phyloP scores from a whole-genome alignment of 495 filamentous ascomycete genomes.

The Rusavskia elegans region DNA sequence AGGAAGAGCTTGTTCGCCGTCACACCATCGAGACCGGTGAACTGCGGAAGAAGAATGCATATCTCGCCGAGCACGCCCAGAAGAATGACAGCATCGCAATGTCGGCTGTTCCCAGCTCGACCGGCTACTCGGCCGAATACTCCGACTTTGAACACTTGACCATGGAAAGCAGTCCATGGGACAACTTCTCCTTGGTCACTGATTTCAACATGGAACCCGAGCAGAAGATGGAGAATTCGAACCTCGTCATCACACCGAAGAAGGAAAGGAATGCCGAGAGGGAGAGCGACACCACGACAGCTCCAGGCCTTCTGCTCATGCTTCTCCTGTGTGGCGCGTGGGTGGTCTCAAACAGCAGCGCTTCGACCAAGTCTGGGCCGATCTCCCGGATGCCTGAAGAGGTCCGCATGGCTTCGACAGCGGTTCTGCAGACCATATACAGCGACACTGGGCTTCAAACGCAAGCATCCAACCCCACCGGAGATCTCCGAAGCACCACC shows the following conservation, averaged over 20 bases:
- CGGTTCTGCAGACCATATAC: slow-evolving; percentile 75
- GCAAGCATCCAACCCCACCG: slow-evolving; percentile 11
- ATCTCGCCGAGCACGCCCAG: slow-evolving; percentile 73
- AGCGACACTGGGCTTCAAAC: slow-evolving; percentile 52
- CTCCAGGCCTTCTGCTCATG: slow-evolving; percentile 53
- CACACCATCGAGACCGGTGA: slow-evolving; percentile 92
- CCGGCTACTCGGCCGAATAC: slow-evolving; percentile 51
- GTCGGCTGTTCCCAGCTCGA: slow-evolving; percentile 35
- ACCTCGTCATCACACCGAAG: slow-evolving; percentile 34
- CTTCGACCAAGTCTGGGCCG: slow-evolving; percentile 32
- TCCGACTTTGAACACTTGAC: slow-evolving; percentile 66
- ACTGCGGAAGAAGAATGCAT: slow-evolving; percentile 87
- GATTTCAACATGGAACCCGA: slow-evolving; percentile 34
- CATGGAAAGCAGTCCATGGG: slow-evolving; percentile 64
- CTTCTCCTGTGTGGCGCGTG: slow-evolving; percentile 94
- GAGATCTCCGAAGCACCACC: background rate
- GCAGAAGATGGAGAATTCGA: slow-evolving; percentile 18
- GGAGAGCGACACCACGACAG: slow-evolving; percentile 44
- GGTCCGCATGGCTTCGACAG: slow-evolving; percentile 79
- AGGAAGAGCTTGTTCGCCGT: slow-evolving; percentile 74
- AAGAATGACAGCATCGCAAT: slow-evolving; percentile 54
- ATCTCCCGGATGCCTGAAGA: slow-evolving; percentile 86
- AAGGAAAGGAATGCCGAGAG: slow-evolving; percentile 35
- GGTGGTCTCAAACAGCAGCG: slow-evolving; percentile 71
- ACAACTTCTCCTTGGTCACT: slow-evolving; percentile 60